phyloP scores from a whole-genome alignment of 495 filamentous ascomycete species.

The Tetracladium setigerum region DNA sequence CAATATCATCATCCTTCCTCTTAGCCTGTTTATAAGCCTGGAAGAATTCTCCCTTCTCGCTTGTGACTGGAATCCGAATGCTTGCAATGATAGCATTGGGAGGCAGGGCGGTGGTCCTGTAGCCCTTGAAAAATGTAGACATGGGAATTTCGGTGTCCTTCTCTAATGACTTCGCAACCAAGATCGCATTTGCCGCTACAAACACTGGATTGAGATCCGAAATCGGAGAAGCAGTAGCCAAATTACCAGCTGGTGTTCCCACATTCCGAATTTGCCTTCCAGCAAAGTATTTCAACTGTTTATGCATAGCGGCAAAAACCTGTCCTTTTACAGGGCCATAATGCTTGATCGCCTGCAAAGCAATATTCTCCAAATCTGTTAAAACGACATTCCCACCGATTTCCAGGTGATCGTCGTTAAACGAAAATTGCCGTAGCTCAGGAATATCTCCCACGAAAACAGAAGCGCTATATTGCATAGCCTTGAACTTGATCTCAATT shows the following conservation, averaged over 20 bases:
- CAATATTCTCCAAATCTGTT: conserved; percentile 71
- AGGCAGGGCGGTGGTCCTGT: conserved; percentile 76
- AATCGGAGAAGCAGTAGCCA: conserved; percentile 92
- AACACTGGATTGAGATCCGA: conserved; percentile 95
- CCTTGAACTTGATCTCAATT: conserved; percentile 98
- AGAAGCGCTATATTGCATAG: conserved; percentile 77
- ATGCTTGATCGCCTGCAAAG: conserved; percentile 66
- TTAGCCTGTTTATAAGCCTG: conserved; percentile 91
- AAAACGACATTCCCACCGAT: conserved; percentile 88
- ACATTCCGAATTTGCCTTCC: conserved; percentile 95
- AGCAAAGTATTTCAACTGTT: conserved; percentile 86
- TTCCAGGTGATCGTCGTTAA: conserved; percentile 74
- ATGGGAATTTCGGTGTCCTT: conserved; percentile 79
- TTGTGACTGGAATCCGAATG: conserved; percentile 73
- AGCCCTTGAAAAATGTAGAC: conserved; percentile 87
- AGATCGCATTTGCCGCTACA: conserved; percentile 71
- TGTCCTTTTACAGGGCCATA: conserved; percentile 71
- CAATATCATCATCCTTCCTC: conserved; percentile 94
- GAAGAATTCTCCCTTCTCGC: conserved; percentile 56
- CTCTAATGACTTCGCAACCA: conserved; percentile 68
- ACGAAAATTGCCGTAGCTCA: conserved; percentile 71
- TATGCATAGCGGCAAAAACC: conserved; percentile 63
- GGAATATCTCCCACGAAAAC: conserved; percentile 92
- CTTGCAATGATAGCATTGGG: conserved; percentile 76
- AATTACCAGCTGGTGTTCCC: conserved; percentile 89